Conservation (phyloP, 2,329 filamentous ascomycete genomes). For the Sporothrix euskadiensis region DNA sequence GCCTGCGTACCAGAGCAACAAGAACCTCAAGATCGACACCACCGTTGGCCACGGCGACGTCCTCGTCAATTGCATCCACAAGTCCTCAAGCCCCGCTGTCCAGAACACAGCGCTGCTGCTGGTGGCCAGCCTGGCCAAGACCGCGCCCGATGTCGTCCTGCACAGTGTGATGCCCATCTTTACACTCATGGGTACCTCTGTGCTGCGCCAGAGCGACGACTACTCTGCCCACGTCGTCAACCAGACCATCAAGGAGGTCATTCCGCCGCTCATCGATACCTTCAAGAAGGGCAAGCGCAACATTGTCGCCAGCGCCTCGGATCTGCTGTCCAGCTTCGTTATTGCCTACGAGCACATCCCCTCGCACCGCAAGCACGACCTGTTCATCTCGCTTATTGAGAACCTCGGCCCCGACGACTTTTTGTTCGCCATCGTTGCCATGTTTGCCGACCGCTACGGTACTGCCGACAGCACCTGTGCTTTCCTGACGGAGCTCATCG, state of each 20-base stretch:
- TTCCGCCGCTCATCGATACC: conserved; percentile 85
- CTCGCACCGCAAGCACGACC: conserved; percentile 73
- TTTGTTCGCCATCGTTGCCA: conserved; percentile 80
- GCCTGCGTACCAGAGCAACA: conserved; percentile 67
- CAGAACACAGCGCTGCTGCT: conserved; percentile 89
- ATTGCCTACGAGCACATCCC: conserved; percentile 97
- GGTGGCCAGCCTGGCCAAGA: conserved; percentile 81
- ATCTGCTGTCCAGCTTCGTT: conserved; percentile 92
- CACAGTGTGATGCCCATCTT: conserved; percentile 99
- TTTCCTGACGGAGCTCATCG: conserved; percentile 75
- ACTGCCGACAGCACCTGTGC: conserved; percentile 69
- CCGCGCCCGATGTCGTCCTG: conserved; percentile 85
- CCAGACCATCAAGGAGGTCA: conserved; percentile 89
- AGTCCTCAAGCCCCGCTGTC: conserved; percentile 86
- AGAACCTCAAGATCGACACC: conserved; percentile 67
- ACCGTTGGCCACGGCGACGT: conserved; percentile 83
- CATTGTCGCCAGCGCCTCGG: conserved; percentile 77
- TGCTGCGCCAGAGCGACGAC: conserved; percentile 89
- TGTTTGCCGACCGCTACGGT: conserved; percentile 88
- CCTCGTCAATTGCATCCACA: conserved; percentile 90
- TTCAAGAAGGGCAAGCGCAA: conserved; percentile 77
- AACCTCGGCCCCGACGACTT: conserved; percentile 86
- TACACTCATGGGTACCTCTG: conserved; percentile 93
- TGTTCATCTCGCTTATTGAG: conserved; percentile 82
- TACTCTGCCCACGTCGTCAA: conserved; percentile 96